Base-by-base conservation (phyloP, 2,329 filamentous ascomycete species). In the Aspergillus viridinutans region DNA sequence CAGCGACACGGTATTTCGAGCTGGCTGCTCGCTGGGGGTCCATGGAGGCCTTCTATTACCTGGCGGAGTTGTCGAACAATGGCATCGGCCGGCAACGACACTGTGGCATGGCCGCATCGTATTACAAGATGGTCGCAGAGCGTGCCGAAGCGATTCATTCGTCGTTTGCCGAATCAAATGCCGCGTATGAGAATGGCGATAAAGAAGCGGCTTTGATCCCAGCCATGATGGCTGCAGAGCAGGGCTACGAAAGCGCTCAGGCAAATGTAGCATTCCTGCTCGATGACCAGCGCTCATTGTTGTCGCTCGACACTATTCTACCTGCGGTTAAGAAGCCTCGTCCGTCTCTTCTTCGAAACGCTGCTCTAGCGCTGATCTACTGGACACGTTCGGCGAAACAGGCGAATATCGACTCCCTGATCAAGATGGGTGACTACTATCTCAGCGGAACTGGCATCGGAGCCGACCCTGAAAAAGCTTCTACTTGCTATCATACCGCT, bases 371-470 rank as follows among this genome's bases (percentile, higher is more conserved):
- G 1, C 81, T 99, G 51, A 87, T 96, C 38, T 94, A 96, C 76
- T 99, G 92, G 90, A 97, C 93, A 0, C 86, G 94, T 38, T 97
- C 93, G 9, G 92, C 94, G 2, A 90, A 91, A 63, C 95, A 99
- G 71, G 84, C 87, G 49, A 99, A 99, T 64, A 88, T 96, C 49
- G 94, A 99, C 74, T 90, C 92, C 0, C 82, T 96, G 61, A 90
- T 99, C 63, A 99, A 99, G 77, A 96, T 97, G 89, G 94, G 94
- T 42, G 95, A 99, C 75, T 97, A 97, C 74, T 97, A 99, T 73
- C 86, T 96, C 32, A 77, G 85, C 55, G 94, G 94, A 6, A 83
- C 92, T 25, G 93, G 93, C 3, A 84, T 89, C 0, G 78, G 84
- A 7, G 67, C 79, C 0, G 89, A 95, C 63, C 78, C 89, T 20